Base-by-base conservation (phyloP, 495 filamentous ascomycete genomes). In the Aspergillus hancockii region DNA sequence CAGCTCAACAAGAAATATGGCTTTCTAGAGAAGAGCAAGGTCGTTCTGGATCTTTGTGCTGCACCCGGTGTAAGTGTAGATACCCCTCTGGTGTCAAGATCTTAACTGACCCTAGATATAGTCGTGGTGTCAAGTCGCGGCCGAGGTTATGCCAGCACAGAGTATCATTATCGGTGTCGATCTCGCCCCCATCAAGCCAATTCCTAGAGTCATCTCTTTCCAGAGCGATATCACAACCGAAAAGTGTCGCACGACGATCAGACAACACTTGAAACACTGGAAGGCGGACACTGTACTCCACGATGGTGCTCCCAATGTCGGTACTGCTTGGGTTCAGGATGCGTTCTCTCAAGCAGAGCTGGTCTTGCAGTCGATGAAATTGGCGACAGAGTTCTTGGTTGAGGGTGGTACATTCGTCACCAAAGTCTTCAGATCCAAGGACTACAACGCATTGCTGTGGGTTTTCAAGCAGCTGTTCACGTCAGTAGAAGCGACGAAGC, bases 1-100 rank as follows among this genome's bases (percentile, higher is more conserved):
- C 94, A 99, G 71, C 81, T 99, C 65, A 99, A 99, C 79, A 96
- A 97, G 77, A 98, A 96, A 68, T 98, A 95, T 87, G 88, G 91
- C 60, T 98, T 99, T 75, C 81, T 99, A 60, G 92, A 97, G 73
- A 93, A 93, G 79, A 92, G 91, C 75, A 97, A 90, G 75, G 95
- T 98, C 55, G 79, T 96, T 43, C 80, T 99, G 60, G 94, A 99
- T 87, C 89, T 99, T 59, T 99, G 94, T 74, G 94, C 94, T 58
- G 94, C 94, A 19, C 94, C 94, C 38, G 94, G 94, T 74, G 89
- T 92, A 83, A 73, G 88, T 85, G 30, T 49, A 31, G 18, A 25
- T 18, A 40, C 25, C 13, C n/a, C 49, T 50, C 41, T 34, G 16
- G 43, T 58, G 25, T 23, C 3, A 49, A 10, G 9, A n/a, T 40